Conservation (phyloP, 2,329 filamentous ascomycete genomes). For the Fusarium keratoplasticum region DNA sequence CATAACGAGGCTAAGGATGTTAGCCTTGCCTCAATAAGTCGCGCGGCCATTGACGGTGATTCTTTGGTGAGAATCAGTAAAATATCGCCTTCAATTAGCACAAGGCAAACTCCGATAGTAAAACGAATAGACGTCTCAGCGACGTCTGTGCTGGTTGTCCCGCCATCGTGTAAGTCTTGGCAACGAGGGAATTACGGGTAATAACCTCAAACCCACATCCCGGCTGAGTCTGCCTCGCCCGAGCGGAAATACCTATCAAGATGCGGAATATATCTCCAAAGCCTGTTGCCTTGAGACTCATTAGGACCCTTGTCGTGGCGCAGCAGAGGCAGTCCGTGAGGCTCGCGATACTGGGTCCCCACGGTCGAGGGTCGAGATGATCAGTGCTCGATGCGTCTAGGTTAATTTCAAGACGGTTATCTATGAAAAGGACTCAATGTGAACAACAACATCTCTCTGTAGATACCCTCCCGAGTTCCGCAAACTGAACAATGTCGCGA, state of each 20-base stretch:
- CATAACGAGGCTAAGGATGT: background rate
- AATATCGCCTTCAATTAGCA: background rate
- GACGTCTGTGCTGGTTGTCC: background rate
- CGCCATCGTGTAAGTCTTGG: background rate
- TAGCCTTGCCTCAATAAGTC: background rate
- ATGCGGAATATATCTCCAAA: slow-evolving; percentile 27
- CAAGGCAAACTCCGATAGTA: background rate
- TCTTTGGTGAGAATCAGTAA: background rate
- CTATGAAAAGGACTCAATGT: background rate
- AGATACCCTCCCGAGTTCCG: background rate
- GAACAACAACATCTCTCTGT: background rate
- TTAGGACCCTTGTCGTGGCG: slow-evolving; percentile 22
- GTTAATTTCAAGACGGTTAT: background rate
- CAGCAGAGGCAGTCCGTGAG: slow-evolving; percentile 24
- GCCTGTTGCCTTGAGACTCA: slow-evolving; percentile 25
- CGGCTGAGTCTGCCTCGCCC: slow-evolving; percentile 6
- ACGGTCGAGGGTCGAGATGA: background rate
- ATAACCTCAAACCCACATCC: background rate
- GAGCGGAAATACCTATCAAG: slow-evolving; percentile 13
- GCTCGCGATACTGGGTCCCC: background rate
- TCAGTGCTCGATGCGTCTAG: background rate
- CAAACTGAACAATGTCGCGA: slow-evolving; percentile 22
- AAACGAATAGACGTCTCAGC: background rate
- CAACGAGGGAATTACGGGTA: slow-evolving; percentile 19
- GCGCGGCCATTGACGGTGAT: background rate